phyloP scores from a whole-genome alignment of 2,329 filamentous ascomycete species.

The Sporothrix dimorphospora region DNA sequence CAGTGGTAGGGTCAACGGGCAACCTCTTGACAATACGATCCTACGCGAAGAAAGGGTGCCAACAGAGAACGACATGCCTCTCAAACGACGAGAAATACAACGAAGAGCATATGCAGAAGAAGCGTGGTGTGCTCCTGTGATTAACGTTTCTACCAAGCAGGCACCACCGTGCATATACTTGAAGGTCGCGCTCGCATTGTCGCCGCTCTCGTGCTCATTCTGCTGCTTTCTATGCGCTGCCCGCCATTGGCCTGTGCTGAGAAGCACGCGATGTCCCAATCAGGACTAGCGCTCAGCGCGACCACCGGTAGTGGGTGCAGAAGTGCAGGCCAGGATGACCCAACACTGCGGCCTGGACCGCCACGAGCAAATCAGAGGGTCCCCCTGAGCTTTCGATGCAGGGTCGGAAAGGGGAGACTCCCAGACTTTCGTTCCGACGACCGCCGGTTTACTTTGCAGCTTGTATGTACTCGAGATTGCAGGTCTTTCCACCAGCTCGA shows the following conservation, averaged over 20 bases:
- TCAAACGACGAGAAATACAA: not conserved
- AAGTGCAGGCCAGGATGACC: constrained; percentile 18
- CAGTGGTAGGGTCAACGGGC: not conserved
- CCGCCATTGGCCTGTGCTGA: not conserved
- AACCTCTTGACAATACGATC: not conserved
- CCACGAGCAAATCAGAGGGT: constrained; percentile 22
- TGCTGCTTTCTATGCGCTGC: constrained; percentile 1
- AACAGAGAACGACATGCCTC: not conserved
- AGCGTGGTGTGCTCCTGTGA: not conserved
- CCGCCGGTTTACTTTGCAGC: not conserved
- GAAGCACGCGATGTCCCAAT: not conserved
- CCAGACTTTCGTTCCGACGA: not conserved
- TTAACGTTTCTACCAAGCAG: not conserved
- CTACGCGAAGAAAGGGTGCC: not conserved
- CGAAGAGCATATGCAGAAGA: not conserved
- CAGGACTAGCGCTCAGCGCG: not conserved
- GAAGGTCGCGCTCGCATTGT: not conserved
- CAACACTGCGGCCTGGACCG: constrained; percentile 24
- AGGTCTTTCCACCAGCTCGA: not conserved
- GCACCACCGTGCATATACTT: not conserved
- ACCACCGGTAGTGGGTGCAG: constrained; percentile 17
- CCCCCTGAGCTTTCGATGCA: not conserved
- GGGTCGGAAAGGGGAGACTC: not conserved
- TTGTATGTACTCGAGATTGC: constrained; percentile 1
- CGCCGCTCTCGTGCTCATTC: not conserved